Evolutionary conservation across 768 basidiomycete genomes (phyloP), one percentile per base, ranked within the genome.

Genomic region (Hemileccinum impolitum): DNA sequence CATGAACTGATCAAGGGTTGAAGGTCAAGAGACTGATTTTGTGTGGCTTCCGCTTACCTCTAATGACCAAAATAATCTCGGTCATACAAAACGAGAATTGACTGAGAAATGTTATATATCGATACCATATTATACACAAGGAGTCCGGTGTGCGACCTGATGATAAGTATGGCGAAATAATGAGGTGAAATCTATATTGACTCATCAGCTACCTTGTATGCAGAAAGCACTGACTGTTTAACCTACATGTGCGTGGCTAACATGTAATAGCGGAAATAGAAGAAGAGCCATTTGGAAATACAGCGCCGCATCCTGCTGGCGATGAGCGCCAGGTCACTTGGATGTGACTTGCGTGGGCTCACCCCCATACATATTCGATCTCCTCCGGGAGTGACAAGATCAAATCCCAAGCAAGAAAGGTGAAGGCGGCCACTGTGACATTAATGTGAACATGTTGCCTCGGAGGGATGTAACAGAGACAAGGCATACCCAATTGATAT

Each of bases 291-390:
- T 25, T 60, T 61, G 34, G 32, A 38, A 23, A 38, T 4, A 32
- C 41, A 50, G 6, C 17, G 30, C 42, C 39, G 48, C 52, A 52
- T 61, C 15, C 55, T 61, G 42, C 19, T 8, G 34, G 35, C 6
- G n/a, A n/a, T 37, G 31, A 32, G 30, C 39, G 12, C 14, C 26
- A 23, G 14, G 19, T 1, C 13, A n/a, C 12, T 13, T 6, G 8
- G 3, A 3, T 21, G 6, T n/a, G n/a, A n/a, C 10, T 25, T 21
- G 15, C 1, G 31, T 15, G 18, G 21, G 10, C 39, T 54, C 47
- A 72, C 70, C 53, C 55, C 67, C 70, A 71, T 18, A 70, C 39
- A 19, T 60, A 55, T 32, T 61, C 61, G 1, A 60, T 51, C 39
- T 67, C 70, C 13, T 50, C 57, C 21, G 49, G 55, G 21, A 62